phyloP scores from a whole-genome alignment of 192 early-diverging fungal genomes.

The Coemansia javaensis region DNA sequence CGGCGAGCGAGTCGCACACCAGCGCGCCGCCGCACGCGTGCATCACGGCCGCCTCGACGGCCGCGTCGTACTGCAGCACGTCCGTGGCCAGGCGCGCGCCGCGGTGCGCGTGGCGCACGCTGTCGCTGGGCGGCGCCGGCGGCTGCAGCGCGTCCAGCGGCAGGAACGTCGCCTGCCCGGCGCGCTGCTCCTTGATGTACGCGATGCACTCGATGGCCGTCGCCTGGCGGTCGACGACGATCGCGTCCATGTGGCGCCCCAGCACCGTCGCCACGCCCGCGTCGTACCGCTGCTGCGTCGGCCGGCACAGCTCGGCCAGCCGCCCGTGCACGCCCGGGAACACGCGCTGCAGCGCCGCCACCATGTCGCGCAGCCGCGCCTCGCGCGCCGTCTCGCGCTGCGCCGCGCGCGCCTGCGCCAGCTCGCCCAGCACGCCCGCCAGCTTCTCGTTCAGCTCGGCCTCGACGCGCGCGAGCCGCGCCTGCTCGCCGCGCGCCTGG shows the following conservation, averaged over 20 bases:
- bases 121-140: slow-evolving; percentile 72
- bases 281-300: slow-evolving; percentile 90
- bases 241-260: slow-evolving; percentile 88
- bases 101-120: slow-evolving; percentile 67
- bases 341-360: slow-evolving; percentile 75
- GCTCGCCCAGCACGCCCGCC: slow-evolving; percentile 63
- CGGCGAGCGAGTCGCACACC: slow-evolving; percentile 80
- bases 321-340: slow-evolving; percentile 90
- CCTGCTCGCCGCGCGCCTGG: slow-evolving; percentile 59
- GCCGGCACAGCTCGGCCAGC: slow-evolving; percentile 83
- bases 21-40: slow-evolving; percentile 91
- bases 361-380: slow-evolving; percentile 66
- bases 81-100: slow-evolving; percentile 93
- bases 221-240: slow-evolving; percentile 88
- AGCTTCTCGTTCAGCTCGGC: slow-evolving; percentile 82
- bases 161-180: slow-evolving; percentile 89
- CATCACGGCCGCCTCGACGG: slow-evolving; percentile 72
- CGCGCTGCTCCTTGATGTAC: slow-evolving; percentile 87
- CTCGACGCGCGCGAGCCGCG: slow-evolving; percentile 57
- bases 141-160: slow-evolving; percentile 79
- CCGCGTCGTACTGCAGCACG: slow-evolving; percentile 78
- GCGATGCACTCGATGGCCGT: slow-evolving; percentile 95
- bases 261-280: slow-evolving; percentile 79
- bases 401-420: slow-evolving; percentile 78
- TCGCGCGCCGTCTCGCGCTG: slow-evolving; percentile 80